A percentile compares a stretch with the other conserved stretches of the same genome.
These are phyloP conservation scores for Huiozyma sinensis DNA, from an alignment of 805 yeast species.

Conservation along the genomic window DNA sequence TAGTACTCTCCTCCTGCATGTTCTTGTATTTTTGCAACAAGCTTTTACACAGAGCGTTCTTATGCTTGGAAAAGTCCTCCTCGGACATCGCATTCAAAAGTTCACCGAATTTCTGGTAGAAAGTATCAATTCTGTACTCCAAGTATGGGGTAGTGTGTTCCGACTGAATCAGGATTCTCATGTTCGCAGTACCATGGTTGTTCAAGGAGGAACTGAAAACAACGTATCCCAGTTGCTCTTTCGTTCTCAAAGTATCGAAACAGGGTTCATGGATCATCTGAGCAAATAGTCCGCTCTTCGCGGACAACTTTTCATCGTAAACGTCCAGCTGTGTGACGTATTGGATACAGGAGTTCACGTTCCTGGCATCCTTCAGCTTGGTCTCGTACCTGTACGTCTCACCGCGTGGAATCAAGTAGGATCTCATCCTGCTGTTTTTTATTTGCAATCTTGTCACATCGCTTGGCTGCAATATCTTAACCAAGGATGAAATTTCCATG, in stretches of 20 bases:
- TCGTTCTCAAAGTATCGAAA: constrained; percentile 80
- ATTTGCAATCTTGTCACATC: constrained; percentile 27
- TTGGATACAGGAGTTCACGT: constrained; percentile 78
- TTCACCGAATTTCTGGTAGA: constrained; percentile 39
- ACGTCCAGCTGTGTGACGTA: constrained; percentile 60
- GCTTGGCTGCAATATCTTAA: constrained; percentile 37
- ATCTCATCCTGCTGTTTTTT: constrained; percentile 27
- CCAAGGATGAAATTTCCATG: constrained; percentile 34
- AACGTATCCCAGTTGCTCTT: constrained; percentile 91
- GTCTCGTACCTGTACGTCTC: constrained; percentile 38
- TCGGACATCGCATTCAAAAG: constrained; percentile 42
- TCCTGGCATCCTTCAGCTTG: constrained; percentile 49
- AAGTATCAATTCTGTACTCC: constrained; percentile 64
- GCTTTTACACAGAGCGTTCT: constrained; percentile 53
- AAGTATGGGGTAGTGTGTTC: constrained; percentile 68
- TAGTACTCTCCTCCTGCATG: constrained; percentile 59
- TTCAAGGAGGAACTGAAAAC: constrained; percentile 69
- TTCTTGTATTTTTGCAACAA: constrained; percentile 67
- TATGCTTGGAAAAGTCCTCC: constrained; percentile 59
- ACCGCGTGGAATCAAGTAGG: constrained; percentile 33
- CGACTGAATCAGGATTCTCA: constrained; percentile 70
- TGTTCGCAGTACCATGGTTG: constrained; percentile 49
- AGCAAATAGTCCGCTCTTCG: constrained; percentile 52
- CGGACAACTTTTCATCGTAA: constrained; percentile 34
- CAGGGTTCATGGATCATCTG: constrained; percentile 80